Percentiles rank a stretch among this genome's conserved stretches.
Conservation (phyloP, 2,329 filamentous ascomycete genomes). For the Fusarium circinatum region DNA sequence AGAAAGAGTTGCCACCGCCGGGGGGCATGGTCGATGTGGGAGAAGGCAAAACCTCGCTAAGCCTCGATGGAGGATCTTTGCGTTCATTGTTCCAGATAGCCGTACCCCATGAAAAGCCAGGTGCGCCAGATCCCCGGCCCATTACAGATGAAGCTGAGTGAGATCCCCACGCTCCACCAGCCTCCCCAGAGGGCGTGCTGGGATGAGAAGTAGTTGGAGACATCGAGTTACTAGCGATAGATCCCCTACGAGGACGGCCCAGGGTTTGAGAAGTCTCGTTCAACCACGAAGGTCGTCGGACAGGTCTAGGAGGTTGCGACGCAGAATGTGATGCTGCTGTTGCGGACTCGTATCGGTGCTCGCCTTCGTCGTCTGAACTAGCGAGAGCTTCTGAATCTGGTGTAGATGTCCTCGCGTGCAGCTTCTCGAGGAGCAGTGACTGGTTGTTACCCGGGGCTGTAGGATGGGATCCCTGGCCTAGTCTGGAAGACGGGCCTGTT, state of each 20-base stretch:
- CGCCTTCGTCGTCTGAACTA: slow-evolving; percentile 92
- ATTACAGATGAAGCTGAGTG: slow-evolving; percentile 60
- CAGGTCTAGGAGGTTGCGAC: slow-evolving; percentile 67
- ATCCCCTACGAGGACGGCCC: slow-evolving; percentile 76
- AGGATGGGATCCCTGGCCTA: slow-evolving; percentile 58
- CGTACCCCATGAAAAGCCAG: slow-evolving; percentile 76
- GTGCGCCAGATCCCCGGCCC: slow-evolving; percentile 59
- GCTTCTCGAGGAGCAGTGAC: slow-evolving; percentile 77
- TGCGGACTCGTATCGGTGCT: slow-evolving; percentile 68
- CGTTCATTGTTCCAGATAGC: slow-evolving; percentile 86
- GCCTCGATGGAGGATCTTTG: slow-evolving; percentile 78
- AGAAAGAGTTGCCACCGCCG: slow-evolving; percentile 59
- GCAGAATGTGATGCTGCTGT: slow-evolving; percentile 51
- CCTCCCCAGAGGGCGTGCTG: slow-evolving; percentile 78
- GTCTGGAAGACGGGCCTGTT: slow-evolving; percentile 61
- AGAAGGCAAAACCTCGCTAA: slow-evolving; percentile 79
- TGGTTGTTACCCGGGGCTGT: slow-evolving; percentile 66
- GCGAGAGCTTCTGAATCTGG: slow-evolving; percentile 94
- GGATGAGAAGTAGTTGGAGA: slow-evolving; percentile 84
- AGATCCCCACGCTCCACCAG: slow-evolving; percentile 63
- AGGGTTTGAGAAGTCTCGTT: slow-evolving; percentile 79
- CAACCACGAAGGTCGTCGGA: slow-evolving; percentile 83
- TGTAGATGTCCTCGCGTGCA: slow-evolving; percentile 82
- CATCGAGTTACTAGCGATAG: slow-evolving; percentile 80
- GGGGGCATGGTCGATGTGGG: slow-evolving; percentile 71